These are phyloP conservation scores for Lecanicillium sp. DNA, from an alignment of 2,329 filamentous ascomycete species.

Conservation along the genomic window DNA sequence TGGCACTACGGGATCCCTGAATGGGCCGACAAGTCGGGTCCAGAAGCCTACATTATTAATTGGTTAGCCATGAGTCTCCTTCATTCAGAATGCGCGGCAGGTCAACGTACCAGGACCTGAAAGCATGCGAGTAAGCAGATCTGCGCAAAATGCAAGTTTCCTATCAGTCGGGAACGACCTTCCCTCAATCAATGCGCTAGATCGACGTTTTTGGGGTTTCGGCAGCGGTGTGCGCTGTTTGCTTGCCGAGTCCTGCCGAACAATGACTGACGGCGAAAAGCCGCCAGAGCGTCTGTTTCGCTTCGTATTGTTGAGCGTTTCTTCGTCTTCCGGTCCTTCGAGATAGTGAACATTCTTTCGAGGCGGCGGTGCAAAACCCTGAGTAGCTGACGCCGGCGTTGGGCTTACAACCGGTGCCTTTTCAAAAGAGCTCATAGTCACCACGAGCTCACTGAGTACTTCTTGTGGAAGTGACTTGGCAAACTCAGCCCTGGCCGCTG, in stretches of 20 bases:
- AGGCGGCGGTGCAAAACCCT: slow-evolving; percentile 15
- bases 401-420: slow-evolving; percentile 19
- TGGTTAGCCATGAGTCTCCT: slow-evolving; percentile 6
- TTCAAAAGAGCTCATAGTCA: slow-evolving; percentile 51
- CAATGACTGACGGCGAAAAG: slow-evolving; percentile 8
- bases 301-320: slow-evolving; percentile 21
- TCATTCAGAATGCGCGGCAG: no score
- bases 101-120: slow-evolving; percentile 47
- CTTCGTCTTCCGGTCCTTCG: slow-evolving; percentile 33
- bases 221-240: slow-evolving; percentile 19
- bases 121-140: slow-evolving; percentile 51
- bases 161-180: slow-evolving; percentile 26
- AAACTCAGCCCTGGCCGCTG: slow-evolving; percentile 47
- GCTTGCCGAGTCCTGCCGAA: slow-evolving; percentile 16
- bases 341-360: slow-evolving; percentile 43
- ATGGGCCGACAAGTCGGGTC: slow-evolving; percentile 56
- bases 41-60: slow-evolving; percentile 42
- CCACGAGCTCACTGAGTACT: slow-evolving; percentile 53
- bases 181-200: slow-evolving; percentile 22
- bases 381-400: slow-evolving; percentile 15
- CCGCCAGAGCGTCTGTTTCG: slow-evolving; percentile 33
- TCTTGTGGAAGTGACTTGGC: slow-evolving; percentile 53
- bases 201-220: slow-evolving; percentile 27
- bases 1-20: slow-evolving; percentile 52
- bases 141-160: slow-evolving; percentile 50